Conservation (phyloP, 2,329 filamentous ascomycete species). For the Aspergillus chevalieri region DNA sequence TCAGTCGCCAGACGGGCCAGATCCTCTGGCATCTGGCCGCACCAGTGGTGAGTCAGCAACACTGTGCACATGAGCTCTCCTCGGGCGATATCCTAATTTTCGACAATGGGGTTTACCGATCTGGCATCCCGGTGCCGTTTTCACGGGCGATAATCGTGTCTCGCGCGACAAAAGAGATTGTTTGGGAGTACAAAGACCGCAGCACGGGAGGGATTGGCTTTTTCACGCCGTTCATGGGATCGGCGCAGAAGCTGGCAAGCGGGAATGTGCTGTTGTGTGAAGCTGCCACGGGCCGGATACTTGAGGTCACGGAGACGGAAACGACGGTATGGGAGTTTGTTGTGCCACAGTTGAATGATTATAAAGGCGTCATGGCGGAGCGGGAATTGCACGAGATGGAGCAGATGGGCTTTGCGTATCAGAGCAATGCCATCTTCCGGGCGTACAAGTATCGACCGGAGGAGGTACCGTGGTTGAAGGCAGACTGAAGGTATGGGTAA, state of each 20-base stretch:
- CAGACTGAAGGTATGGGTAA: not conserved
- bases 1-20: slow-evolving; percentile 33
- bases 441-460: slow-evolving; percentile 40
- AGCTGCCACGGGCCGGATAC: slow-evolving; percentile 39
- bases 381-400: slow-evolving; percentile 26
- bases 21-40: slow-evolving; percentile 30
- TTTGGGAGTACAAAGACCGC: slow-evolving; percentile 41
- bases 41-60: slow-evolving; percentile 39
- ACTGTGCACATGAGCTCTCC: slow-evolving; percentile 39
- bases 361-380: slow-evolving; percentile 21
- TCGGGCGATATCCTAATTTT: slow-evolving; percentile 42
- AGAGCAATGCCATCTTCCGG: slow-evolving; percentile 41
- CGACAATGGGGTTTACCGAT: slow-evolving; percentile 42
- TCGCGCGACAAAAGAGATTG: slow-evolving; percentile 32
- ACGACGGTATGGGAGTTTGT: slow-evolving; percentile 42
- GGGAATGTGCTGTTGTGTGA: slow-evolving; percentile 43
- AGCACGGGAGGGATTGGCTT: slow-evolving; percentile 32
- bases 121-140: slow-evolving; percentile 36
- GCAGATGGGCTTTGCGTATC: slow-evolving; percentile 33
- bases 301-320: slow-evolving; percentile 40
- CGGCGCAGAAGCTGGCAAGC: slow-evolving; percentile 36
- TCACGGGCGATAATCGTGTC: slow-evolving; percentile 40
- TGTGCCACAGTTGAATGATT: slow-evolving; percentile 37
- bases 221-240: slow-evolving; percentile 46
- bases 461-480: slow-evolving; percentile 33